Base-by-base conservation (phyloP, 306 rosid species). In the Coriaria nepalensis region DNA sequence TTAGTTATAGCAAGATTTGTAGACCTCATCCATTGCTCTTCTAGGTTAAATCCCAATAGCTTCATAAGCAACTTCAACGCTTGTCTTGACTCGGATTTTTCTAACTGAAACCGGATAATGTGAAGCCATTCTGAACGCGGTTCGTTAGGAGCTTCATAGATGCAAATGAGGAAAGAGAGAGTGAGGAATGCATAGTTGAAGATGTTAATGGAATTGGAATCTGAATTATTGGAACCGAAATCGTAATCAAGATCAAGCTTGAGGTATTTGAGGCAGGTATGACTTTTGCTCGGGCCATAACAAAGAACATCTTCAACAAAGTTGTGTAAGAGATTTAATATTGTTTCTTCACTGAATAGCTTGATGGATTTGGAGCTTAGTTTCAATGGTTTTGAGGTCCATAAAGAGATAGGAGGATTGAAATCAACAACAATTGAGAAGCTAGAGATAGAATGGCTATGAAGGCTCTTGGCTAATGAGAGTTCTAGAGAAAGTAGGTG, bases 1-100 rank as follows among this genome's bases (percentile, higher is more conserved):
- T 81, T 90, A n/a, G 95, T 90, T 7, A 90, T 79, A 0, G 95
- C 87, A 39, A 90, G 80, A 53, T 90, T 84, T 12, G 81, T 2
- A 15, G 95, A 90, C 52, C 97, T 75, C 93, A 90, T 84, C 97
- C 97, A 90, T 20, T 71, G 75, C 46, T 81, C 97, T 56, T 84
- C 95, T 37, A 84, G 45, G 52, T 90, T 90, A 1, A 86, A 81
- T 9, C 95, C 97, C 44, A 90, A 59, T 4, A 76, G 61, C 44
- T 68, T 90, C 92, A 90, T 81, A 13, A 90, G 57, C 40, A 60
- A 13, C 57, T 71, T 81, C 0, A 84, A 68, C 37, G 80, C 62
- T 55, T 61, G 59, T 50, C 77, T 79, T 33, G 87, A 72, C 33
- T 52, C 50, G 36, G 72, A 71, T 50, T 59, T 43, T 6, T 56